phyloP scores from a whole-genome alignment of 495 filamentous ascomycete genomes.

The Durotheca rogersii region DNA sequence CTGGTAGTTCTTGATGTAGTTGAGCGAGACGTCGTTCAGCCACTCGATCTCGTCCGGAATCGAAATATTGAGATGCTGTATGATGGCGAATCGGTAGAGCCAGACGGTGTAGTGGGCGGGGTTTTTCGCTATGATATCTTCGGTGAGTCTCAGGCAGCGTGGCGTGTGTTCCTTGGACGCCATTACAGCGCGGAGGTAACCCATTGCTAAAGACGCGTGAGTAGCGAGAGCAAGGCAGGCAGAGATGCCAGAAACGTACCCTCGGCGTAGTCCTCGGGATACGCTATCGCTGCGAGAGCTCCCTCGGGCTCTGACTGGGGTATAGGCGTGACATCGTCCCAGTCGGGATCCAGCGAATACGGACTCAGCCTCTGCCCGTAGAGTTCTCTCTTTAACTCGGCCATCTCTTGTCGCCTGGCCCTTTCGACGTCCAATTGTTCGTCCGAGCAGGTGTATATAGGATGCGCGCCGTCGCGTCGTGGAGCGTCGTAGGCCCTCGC shows the following conservation, averaged over 20 bases:
- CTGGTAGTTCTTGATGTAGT: conserved; percentile 95
- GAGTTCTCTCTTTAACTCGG: conserved; percentile 40
- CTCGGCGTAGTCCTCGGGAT: conserved; percentile 81
- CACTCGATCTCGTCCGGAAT: conserved; percentile 75
- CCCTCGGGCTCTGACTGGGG: conserved; percentile 76
- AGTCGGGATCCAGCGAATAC: conserved; percentile 71
- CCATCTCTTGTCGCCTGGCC: conserved; percentile 46
- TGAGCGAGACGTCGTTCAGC: conserved; percentile 78
- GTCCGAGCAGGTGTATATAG: conserved; percentile 34
- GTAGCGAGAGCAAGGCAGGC: conserved; percentile 2
- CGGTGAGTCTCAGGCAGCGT: conserved; percentile 77
- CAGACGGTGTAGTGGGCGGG: conserved; percentile 98
- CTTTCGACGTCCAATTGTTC: conserved; percentile 49
- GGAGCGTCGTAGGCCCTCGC: conserved; percentile 24
- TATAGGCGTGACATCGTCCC: conserved; percentile 82
- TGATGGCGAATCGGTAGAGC: conserved; percentile 83
- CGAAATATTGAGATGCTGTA: conserved; percentile 66
- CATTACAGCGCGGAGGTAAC: conserved; percentile 94
- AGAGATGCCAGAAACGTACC: conserved; percentile 50
- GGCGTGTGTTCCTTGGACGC: conserved; percentile 77
- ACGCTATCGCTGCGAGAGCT: conserved; percentile 86
- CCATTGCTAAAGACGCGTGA: conserved; percentile 48
- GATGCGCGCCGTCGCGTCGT: conserved; percentile 14
- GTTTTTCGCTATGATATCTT: conserved; percentile 86
- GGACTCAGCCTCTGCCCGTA: conserved; percentile 45